Percentiles rank a stretch among this genome's conserved stretches.
Evolutionary conservation across 139 green algal genomes (phyloP).

Genomic region (Volvox africanus): DNA sequence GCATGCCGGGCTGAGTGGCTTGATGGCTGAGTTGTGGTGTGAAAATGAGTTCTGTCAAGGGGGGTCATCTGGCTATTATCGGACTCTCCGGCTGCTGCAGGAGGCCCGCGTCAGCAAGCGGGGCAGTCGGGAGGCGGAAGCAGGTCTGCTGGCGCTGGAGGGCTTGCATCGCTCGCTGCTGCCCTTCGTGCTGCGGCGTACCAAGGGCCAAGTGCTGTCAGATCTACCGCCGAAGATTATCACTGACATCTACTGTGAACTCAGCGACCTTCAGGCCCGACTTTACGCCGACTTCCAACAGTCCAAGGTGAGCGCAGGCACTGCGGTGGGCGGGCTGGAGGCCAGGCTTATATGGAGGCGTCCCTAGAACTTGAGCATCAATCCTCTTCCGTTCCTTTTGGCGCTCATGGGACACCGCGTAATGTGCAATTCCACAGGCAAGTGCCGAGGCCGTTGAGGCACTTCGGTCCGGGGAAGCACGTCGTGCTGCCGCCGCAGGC

Average conservation of each 20-base stretch:
- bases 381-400: too few species aligned
- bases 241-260: constrained; percentile 89
- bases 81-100: background rate
- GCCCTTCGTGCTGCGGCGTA: constrained; percentile 96
- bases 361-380: too few species aligned
- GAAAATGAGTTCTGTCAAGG: too few species aligned
- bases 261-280: constrained; percentile 82
- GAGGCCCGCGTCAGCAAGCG: constrained; percentile 65
- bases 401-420: too few species aligned
- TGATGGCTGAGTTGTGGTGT: too few species aligned
- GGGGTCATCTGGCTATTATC: too few species aligned
- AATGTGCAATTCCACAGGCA: background rate
- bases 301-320: constrained; percentile 43
- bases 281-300: constrained; percentile 90
- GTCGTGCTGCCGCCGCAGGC: constrained; percentile 40
- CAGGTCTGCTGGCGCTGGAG: constrained; percentile 87
- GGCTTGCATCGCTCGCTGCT: constrained; percentile 90
- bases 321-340: too few species aligned
- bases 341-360: too few species aligned
- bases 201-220: constrained; percentile 87
- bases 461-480: background rate
- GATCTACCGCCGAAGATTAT: constrained; percentile 96
- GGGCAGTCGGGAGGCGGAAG: constrained; percentile 77
- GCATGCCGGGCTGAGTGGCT: too few species aligned
- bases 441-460: constrained; percentile 3